Conservation (phyloP, 768 basidiomycete genomes). For the Hericium erinaceus region DNA sequence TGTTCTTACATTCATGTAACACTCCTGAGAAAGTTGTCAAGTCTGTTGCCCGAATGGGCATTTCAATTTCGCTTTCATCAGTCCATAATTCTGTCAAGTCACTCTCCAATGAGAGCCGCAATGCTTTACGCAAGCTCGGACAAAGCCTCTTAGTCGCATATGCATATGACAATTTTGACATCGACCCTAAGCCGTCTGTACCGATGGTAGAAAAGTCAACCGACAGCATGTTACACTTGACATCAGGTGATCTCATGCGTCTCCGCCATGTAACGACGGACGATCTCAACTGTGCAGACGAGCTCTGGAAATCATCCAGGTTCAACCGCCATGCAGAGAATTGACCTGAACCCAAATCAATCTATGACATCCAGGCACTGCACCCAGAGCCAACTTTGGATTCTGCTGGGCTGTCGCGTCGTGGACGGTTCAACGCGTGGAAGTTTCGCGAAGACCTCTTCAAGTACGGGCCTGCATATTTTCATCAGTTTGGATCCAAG, state of each 20-base stretch:
- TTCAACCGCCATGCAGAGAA: constrained; percentile 5
- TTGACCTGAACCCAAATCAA: neutral
- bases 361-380: neutral
- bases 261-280: constrained; percentile 15
- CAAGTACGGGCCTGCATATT: neutral
- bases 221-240: constrained; percentile 1
- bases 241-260: constrained; percentile 24
- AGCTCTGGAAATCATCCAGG: constrained; percentile 25
- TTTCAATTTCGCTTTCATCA: neutral
- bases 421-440: neutral
- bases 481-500: neutral
- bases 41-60: neutral
- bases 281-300: constrained; percentile 24
- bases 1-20: constrained; percentile 12
- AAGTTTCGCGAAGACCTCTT: neutral
- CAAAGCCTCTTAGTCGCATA: neutral
- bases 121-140: no score
- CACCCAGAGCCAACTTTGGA: neutral
- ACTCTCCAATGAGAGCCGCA: no score
- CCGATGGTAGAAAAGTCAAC: neutral
- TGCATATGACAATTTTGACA: neutral
- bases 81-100: neutral
- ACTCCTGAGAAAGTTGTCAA: neutral
- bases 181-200: neutral
- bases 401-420: neutral